Conservation (phyloP, 2,329 filamentous ascomycete species). For the Botrytis porri region DNA sequence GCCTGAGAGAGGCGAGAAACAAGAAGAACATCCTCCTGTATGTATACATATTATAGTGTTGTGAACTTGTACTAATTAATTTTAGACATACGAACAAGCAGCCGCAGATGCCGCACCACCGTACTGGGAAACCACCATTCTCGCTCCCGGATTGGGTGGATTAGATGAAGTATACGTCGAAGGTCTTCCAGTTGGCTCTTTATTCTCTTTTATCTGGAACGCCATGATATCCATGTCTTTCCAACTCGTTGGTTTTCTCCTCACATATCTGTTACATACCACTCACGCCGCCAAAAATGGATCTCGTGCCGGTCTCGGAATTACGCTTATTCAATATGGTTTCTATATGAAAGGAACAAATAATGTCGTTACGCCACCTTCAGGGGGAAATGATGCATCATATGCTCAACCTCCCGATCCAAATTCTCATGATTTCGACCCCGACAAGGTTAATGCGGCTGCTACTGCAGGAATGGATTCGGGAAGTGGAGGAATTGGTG, state of each 20-base stretch:
- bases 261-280: constrained; percentile 96
- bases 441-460: constrained; percentile 57
- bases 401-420: constrained; percentile 77
- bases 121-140: constrained; percentile 98
- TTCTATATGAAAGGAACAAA: constrained; percentile 82
- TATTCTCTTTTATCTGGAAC: constrained; percentile 89
- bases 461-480: constrained; percentile 40
- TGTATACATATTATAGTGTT: constrained; percentile 41
- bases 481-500: constrained; percentile 46
- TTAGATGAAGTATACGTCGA: constrained; percentile 96
- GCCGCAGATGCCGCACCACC: constrained; percentile 93
- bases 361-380: constrained; percentile 42
- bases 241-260: constrained; percentile 92
- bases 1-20: constrained; percentile 72
- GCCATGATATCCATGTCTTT: constrained; percentile 97
- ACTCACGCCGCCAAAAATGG: constrained; percentile 98
- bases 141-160: constrained; percentile 86
- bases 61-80: constrained; percentile 19
- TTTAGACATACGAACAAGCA: constrained; percentile 93
- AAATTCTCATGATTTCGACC: constrained; percentile 86
- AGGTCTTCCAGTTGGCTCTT: constrained; percentile 84
- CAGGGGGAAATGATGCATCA: constrained; percentile 47
- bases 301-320: constrained; percentile 87
- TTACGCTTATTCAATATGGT: constrained; percentile 93
- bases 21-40: constrained; percentile 92